Evolutionary conservation across 352 stramenopile species (phyloP), one percentile per base, ranked within the genome.

Genomic region (Phytophthora hibernalis): DNA sequence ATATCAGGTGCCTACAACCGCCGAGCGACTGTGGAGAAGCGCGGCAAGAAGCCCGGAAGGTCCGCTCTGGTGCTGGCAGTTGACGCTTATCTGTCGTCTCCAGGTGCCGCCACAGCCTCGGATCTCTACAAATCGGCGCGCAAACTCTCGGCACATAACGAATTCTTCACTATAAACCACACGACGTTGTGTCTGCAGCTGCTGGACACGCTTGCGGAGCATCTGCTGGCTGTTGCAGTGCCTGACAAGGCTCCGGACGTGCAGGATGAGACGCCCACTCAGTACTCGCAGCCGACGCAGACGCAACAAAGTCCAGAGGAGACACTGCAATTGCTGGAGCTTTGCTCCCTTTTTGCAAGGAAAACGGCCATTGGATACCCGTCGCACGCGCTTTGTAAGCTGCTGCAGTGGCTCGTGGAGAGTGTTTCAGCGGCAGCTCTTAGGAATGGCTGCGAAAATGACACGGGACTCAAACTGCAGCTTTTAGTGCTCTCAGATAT

Each of bases 401-500:
- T 92, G 33, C 21, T 95, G 18, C 82, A 90, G 37, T 89, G 78
- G 82, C 82, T 93, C 16, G 67, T 85, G 10, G 56, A 77, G 3
- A 79, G 57, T 35, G 65, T 95, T 30, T 65, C 83, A 0, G 51
- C 68, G n/a, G 69, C 73, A 33, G 76, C 71, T n/a, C 37, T 88
- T n/a, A 66, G 72, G 2, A 74, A 73, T 43, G 67, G 67, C 21
- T 82, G 68, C 45, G 81, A 85, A 22, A 72, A 72, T 28, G 81
- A 90, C 43, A 79, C 58, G 35, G 70, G 48, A 8, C 74, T 95
- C 37, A 89, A 91, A 61, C 30, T 93, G 50, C 76, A 92, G 59
- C 78, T 95, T 45, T 55, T 93, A 31, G 76, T 87, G 33, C 45
- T 93, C 24, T 75, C 82, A 2, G 82, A 91, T 58, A 76, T 90